Evolutionary conservation across 2,329 filamentous ascomycete genomes (phyloP).

Genomic region (Venturia aucupariae): DNA sequence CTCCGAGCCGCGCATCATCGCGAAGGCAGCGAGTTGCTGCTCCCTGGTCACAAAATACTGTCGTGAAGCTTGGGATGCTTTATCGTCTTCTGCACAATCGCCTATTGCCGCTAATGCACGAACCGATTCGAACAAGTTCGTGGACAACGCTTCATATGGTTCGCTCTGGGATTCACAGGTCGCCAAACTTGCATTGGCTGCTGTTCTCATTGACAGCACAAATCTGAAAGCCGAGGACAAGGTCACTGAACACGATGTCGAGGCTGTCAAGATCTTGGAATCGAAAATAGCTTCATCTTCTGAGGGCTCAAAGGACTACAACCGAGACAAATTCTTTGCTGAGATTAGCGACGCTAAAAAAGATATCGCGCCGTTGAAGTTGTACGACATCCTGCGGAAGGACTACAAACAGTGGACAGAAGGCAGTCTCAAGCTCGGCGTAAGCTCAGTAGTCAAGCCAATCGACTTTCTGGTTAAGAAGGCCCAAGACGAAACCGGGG

Average conservation of each 20-base stretch:
- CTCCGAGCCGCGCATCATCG: constrained; percentile 50
- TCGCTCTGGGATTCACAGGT: constrained; percentile 45
- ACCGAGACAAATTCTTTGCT: constrained; percentile 48
- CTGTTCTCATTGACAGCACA: constrained; percentile 53
- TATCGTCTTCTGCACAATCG: constrained; percentile 34
- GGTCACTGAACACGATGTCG: constrained; percentile 52
- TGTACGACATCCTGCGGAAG: constrained; percentile 64
- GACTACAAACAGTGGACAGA: constrained; percentile 77
- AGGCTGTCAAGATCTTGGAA: constrained; percentile 52
- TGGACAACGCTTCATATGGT: constrained; percentile 27
- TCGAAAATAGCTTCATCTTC: constrained; percentile 35
- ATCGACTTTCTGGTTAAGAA: constrained; percentile 51
- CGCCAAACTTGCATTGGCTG: constrained; percentile 57
- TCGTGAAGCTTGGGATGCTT: constrained; percentile 46
- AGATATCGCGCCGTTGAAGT: constrained; percentile 50
- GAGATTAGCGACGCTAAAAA: constrained; percentile 56
- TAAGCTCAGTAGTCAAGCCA: constrained; percentile 55
- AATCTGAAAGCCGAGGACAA: constrained; percentile 43
- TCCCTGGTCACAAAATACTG: constrained; percentile 58
- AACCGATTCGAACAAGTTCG: constrained; percentile 26
- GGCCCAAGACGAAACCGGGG: constrained; percentile 34
- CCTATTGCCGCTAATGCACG: constrained; percentile 31
- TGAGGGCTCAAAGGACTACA: constrained; percentile 36
- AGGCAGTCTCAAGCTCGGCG: constrained; percentile 49
- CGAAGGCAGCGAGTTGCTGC: constrained; percentile 62